A percentile compares a stretch with the other conserved stretches of the same genome.
phyloP scores from a whole-genome alignment of 306 rosid species.

The Betula pendula region DNA sequence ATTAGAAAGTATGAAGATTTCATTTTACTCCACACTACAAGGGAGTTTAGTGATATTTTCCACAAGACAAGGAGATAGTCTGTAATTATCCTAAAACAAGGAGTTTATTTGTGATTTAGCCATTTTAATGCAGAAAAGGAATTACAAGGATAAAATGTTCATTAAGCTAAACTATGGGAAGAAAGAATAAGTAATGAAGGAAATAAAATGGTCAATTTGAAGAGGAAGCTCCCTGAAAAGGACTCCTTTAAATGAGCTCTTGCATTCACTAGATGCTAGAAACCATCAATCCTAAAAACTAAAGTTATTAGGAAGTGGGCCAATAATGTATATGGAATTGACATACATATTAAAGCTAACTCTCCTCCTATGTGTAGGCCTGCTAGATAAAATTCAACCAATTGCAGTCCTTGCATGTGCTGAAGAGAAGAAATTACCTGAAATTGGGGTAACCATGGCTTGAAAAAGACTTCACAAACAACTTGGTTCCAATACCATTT shows the following conservation, averaged over 20 bases:
- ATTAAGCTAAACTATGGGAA: too few species aligned
- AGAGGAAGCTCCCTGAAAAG: background rate
- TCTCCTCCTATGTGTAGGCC: background rate
- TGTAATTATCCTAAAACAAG: background rate
- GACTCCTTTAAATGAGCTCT: background rate
- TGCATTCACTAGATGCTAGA: background rate
- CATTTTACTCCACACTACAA: too few species aligned
- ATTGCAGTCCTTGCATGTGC: background rate
- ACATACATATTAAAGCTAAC: background rate
- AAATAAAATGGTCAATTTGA: background rate
- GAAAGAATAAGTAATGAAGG: background rate
- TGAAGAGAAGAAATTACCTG: too few species aligned
- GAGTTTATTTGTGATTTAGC: background rate
- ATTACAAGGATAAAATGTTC: background rate
- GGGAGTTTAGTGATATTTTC: too few species aligned
- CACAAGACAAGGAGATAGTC: too few species aligned
- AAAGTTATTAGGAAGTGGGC: background rate
- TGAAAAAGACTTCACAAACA: background rate
- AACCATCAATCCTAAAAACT: background rate
- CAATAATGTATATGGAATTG: background rate
- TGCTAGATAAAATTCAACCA: background rate
- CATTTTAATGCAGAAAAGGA: background rate
- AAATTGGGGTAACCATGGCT: background rate
- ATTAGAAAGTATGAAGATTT: too few species aligned
- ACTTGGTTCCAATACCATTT: background rate